These are phyloP conservation scores for Neurospora sp. DNA, from an alignment of 495 filamentous ascomycete genomes.

Conservation along the genomic window DNA sequence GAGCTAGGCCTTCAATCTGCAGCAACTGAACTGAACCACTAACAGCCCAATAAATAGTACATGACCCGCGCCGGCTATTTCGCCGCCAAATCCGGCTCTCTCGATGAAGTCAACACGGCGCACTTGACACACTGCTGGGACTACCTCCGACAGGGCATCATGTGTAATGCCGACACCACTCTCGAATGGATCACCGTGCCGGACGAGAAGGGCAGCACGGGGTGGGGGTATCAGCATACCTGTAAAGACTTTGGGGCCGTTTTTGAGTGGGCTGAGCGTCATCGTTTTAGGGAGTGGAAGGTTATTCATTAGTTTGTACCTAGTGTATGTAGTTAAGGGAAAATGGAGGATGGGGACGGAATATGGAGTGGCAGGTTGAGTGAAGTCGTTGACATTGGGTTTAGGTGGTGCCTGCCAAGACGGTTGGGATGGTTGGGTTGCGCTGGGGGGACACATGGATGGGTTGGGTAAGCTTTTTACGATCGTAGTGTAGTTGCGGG, in stretches of 20 bases:
- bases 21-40: no score
- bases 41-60: background rate
- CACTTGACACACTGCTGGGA: constrained; percentile 17
- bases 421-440: background rate
- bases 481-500: no score
- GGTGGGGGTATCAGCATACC: constrained; percentile 1
- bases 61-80: constrained; percentile 3
- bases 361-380: no score
- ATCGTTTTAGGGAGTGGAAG: constrained; percentile 1
- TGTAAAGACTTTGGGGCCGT: background rate
- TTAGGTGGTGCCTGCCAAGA: background rate
- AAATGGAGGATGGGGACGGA: background rate
- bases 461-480: no score
- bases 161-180: constrained; percentile 9
- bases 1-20: no score
- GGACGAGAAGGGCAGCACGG: background rate
- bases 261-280: background rate
- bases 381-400: background rate
- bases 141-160: constrained; percentile 10
- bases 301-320: background rate
- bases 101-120: background rate
- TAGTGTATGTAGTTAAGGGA: background rate
- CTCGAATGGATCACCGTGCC: constrained; percentile 3
- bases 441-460: background rate
- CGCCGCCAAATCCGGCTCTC: background rate